Percentiles rank a stretch among this genome's conserved stretches.
Evolutionary conservation across 2,329 filamentous ascomycete species (phyloP).

Genomic region (Penicillium capsulatum): DNA sequence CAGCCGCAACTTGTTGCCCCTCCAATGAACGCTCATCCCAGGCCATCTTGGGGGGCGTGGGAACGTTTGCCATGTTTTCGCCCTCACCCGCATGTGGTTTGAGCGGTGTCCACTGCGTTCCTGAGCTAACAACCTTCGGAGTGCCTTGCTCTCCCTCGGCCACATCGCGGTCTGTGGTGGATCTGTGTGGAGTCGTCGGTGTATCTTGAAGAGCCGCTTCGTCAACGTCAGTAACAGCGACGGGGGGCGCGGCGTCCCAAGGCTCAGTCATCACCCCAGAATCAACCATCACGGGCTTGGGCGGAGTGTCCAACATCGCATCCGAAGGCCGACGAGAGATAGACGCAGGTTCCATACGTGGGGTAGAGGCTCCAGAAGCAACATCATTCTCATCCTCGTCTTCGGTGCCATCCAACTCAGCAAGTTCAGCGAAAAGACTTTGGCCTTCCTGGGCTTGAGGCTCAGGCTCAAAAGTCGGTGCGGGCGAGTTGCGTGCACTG

Average conservation of each 20-base stretch:
- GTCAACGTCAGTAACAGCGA: conserved; percentile 14
- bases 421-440: conserved; percentile 87
- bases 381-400: conserved; percentile 57
- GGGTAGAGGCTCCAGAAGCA: conserved; percentile 39
- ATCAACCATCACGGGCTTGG: conserved; percentile 52
- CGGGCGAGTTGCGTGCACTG: conserved; percentile 51
- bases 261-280: conserved; percentile 61
- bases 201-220: conserved; percentile 15
- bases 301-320: conserved; percentile 19
- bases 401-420: conserved; percentile 67
- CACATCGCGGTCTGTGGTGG: conserved; percentile 13
- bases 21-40: conserved; percentile 34
- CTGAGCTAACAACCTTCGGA: conserved; percentile 35
- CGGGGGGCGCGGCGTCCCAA: conserved; percentile 42
- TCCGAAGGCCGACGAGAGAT: conserved; percentile 34
- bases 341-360: conserved; percentile 29
- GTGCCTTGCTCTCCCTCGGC: conserved; percentile 15
- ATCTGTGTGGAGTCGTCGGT: conserved; percentile 21
- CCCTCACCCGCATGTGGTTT: conserved; percentile 22
- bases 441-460: conserved; percentile 56
- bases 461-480: conserved; percentile 49
- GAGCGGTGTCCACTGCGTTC: conserved; percentile 43
- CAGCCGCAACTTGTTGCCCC: conserved; percentile 13
- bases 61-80: conserved; percentile 31
- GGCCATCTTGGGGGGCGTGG: conserved; percentile 40